These are phyloP conservation scores for Xerocomus amazonicus DNA, from an alignment of 1,284 basidiomycete genomes.

Conservation along the genomic window DNA sequence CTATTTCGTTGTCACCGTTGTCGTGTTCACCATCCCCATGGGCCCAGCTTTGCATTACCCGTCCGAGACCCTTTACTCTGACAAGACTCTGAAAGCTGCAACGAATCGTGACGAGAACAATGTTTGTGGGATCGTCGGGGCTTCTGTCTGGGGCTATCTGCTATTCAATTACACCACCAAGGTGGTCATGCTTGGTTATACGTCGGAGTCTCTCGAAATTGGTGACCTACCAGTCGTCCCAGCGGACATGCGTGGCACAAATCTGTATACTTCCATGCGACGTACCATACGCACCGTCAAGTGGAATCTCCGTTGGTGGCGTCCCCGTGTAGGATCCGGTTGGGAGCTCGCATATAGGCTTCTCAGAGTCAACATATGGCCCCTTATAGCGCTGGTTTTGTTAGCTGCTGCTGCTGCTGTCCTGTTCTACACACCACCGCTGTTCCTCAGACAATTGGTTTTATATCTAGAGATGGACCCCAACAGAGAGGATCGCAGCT, in stretches of 20 bases:
- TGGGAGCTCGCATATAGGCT: constrained; percentile 61
- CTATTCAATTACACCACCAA: constrained; percentile 83
- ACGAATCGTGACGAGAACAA: constrained; percentile 61
- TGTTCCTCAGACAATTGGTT: constrained; percentile 71
- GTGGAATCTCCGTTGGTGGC: constrained; percentile 39
- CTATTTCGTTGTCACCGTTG: constrained; percentile 29
- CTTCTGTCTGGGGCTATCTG: constrained; percentile 23
- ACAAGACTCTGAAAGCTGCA: constrained; percentile 56
- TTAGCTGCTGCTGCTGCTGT: constrained; percentile 63
- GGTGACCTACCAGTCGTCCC: constrained; percentile 81
- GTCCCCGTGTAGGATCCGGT: constrained; percentile 48
- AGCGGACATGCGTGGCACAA: constrained; percentile 64
- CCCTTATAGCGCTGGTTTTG: constrained; percentile 43
- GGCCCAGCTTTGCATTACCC: constrained; percentile 77
- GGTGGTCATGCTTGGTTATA: constrained; percentile 79
- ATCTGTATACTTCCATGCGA: constrained; percentile 42
- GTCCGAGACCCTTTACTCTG: constrained; percentile 66
- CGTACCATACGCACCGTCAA: constrained; percentile 35
- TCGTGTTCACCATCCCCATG: constrained; percentile 59
- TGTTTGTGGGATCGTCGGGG: constrained; percentile 58
- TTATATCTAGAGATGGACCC: constrained; percentile 68
- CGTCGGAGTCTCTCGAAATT: constrained; percentile 71
- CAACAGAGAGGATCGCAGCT: constrained; percentile 49
- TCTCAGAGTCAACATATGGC: constrained; percentile 47
- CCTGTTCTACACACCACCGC: constrained; percentile 76